These are phyloP conservation scores for Hanseniaspora hatyaiensis DNA, from an alignment of 805 yeast species.

Conservation along the genomic window DNA sequence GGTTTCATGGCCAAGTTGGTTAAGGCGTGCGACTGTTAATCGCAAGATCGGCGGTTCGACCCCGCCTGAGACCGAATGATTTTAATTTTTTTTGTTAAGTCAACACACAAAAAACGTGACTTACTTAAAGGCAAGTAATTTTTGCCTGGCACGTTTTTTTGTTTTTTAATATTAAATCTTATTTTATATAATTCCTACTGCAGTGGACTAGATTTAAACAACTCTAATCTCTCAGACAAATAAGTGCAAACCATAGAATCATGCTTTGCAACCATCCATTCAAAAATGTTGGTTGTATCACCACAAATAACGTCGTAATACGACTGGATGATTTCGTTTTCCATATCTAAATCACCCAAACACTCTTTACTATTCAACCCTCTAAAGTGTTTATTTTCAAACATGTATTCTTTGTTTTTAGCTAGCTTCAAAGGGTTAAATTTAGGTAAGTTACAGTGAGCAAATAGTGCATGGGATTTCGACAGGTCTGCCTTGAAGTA, in stretches of 20 bases:
- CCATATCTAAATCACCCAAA: conserved; percentile 14
- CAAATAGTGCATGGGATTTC: conserved; percentile 27
- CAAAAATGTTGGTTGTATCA: conserved; percentile 2
- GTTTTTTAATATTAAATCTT: too few relatives aligned
- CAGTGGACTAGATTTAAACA: conserved; percentile 1
- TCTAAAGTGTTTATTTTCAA: conserved; percentile 19
- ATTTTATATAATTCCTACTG: neutral
- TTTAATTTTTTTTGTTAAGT: conserved; percentile 21
- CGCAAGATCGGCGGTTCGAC: conserved; percentile 53
- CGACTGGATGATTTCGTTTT: conserved; percentile 6
- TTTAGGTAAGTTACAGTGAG: conserved; percentile 35
- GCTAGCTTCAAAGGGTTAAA: conserved; percentile 29
- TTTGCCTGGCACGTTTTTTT: too few relatives aligned
- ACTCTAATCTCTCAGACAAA: neutral
- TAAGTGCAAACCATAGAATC: conserved; percentile 3
- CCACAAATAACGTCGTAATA: conserved; percentile 10
- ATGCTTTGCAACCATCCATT: conserved; percentile 6
- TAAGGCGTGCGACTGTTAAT: conserved; percentile 54
- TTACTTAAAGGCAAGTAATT: too few relatives aligned
- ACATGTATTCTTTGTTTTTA: conserved; percentile 20
- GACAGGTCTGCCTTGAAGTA: conserved; percentile 16
- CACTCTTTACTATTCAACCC: conserved; percentile 17
- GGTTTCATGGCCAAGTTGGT: conserved; percentile 50
- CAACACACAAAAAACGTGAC: too few relatives aligned
- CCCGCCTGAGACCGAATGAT: conserved; percentile 43